Evolutionary conservation across 331 rosid species (phyloP), one percentile per base, ranked within the genome.

Genomic region (Phaseolus coccineus): DNA sequence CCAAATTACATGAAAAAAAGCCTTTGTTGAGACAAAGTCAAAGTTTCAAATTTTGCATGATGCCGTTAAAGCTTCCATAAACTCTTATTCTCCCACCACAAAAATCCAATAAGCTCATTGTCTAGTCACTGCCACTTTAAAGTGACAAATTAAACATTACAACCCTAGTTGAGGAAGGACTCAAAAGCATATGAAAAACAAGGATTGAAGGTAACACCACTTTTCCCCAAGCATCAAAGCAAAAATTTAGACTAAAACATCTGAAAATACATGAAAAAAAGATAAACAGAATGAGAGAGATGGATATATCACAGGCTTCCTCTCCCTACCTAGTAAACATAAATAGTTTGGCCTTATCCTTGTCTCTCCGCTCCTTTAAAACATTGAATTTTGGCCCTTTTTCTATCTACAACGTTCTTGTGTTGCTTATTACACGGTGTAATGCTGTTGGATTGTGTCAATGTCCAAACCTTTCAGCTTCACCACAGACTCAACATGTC

Each of bases 401-500:
- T 64, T 71, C 56, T 71, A 84, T 73, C 82, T 65, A 77, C 52
- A 31, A 25, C 47, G 46, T 73, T 59, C 53, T 15, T 52, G 47
- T 55, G 61, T 58, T 81, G 74, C 53, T 77, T 52, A 63, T 95
- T 84, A 95, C 80, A 95, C 99, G 16, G 99, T 95, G 81, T 95
- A 95, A 77, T 95, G 98, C 76, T 95, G 99, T 85, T 95, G 98
- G 81, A 89, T 95, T 30, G 97, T 87, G 40, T 95, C 99, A 61
- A 95, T 89, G 89, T 95, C 99, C 35, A 95, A 69, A 8, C 99
- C 99, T 73, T 95, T 95, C 63, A 95, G 95, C 94, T 95, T 95
- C 87, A 88, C 98, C 78, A 95, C 99, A 3, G 99, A 95, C 84
- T 95, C 99, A 8, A 95, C 99, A 30, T 95, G 99, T 76, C 99